Conservation (phyloP, 805 yeast genomes). For the Yamadazyma sp. region DNA sequence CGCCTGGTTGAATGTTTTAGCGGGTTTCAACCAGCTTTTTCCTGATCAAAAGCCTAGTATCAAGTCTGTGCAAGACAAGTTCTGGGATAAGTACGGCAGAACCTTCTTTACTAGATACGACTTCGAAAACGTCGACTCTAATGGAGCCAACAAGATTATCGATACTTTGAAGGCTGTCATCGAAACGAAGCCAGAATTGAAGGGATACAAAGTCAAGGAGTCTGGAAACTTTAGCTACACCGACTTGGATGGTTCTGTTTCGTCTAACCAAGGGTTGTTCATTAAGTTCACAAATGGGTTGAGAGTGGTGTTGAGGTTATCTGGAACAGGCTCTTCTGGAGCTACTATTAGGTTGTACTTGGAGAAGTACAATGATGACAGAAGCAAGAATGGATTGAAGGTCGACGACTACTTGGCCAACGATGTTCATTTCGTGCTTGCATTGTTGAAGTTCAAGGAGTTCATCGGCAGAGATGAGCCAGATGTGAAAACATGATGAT, state of each 20-base stretch:
- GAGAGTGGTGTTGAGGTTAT: constrained; percentile 83
- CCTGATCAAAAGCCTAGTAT: constrained; percentile 64
- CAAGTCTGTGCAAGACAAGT: constrained; percentile 73
- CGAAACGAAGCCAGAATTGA: constrained; percentile 33
- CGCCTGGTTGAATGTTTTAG: constrained; percentile 95
- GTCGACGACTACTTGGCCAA: constrained; percentile 69
- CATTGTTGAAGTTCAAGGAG: constrained; percentile 69
- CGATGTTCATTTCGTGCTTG: constrained; percentile 62
- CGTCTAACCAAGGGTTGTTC: constrained; percentile 83
- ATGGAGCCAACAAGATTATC: constrained; percentile 72
- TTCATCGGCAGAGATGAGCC: constrained; percentile 82
- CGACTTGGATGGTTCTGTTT: constrained; percentile 90
- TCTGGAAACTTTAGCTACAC: constrained; percentile 91
- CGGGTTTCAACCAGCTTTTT: constrained; percentile 67
- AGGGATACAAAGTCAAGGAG: constrained; percentile 58
- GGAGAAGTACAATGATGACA: constrained; percentile 75
- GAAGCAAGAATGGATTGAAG: constrained; percentile 42
- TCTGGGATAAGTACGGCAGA: constrained; percentile 93
- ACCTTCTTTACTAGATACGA: constrained; percentile 97
- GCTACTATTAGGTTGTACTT: constrained; percentile 93
- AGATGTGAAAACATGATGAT: constrained; percentile 66
- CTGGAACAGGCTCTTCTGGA: constrained; percentile 97
- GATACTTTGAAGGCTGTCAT: constrained; percentile 38
- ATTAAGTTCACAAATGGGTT: constrained; percentile 80
- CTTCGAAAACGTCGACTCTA: constrained; percentile 77